These are phyloP conservation scores for Rhynchospora breviuscula DNA, from an alignment of 176 grass and related monocot species.

Conservation along the genomic window DNA sequence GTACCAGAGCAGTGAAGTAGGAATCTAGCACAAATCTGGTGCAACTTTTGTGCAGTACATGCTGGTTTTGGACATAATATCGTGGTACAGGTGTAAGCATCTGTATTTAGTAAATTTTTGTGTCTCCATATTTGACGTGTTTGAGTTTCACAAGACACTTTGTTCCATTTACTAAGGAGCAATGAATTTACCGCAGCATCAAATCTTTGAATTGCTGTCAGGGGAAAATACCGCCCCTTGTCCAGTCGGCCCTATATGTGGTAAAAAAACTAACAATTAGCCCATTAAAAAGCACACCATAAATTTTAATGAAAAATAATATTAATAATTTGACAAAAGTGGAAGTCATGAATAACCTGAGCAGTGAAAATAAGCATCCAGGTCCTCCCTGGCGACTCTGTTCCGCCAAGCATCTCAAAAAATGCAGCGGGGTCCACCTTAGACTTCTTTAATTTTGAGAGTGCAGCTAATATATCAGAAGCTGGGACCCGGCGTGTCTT, in stretches of 20 bases:
- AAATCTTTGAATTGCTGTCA: slow-evolving; percentile 83
- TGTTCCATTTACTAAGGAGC: too few species aligned
- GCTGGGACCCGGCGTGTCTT: slow-evolving; percentile 68
- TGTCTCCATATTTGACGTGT: too few species aligned
- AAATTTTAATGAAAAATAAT: too few species aligned
- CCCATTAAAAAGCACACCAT: background rate
- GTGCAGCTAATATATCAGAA: slow-evolving; percentile 46
- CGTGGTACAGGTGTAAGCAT: too few species aligned
- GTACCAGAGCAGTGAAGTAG: background rate
- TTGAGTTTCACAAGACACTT: too few species aligned
- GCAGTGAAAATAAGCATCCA: slow-evolving; percentile 99
- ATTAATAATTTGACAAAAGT: background rate
- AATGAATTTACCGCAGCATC: slow-evolving; percentile 61
- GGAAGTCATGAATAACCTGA: slow-evolving; percentile 33
- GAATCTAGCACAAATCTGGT: too few species aligned
- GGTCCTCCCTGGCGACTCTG: slow-evolving; percentile 76
- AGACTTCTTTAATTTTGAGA: slow-evolving; percentile 68
- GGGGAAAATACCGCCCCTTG: slow-evolving; percentile 79
- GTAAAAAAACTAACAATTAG: background rate
- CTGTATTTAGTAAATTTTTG: too few species aligned
- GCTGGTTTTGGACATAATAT: background rate
- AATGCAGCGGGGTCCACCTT: slow-evolving; percentile 60
- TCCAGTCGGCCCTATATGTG: slow-evolving; percentile 46
- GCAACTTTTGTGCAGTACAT: background rate
- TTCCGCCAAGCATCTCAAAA: slow-evolving; percentile 74